A percentile compares a stretch with the other conserved stretches of the same genome.
phyloP scores from a whole-genome alignment of 345 rosid species.

The Lumnitzera littorea region DNA sequence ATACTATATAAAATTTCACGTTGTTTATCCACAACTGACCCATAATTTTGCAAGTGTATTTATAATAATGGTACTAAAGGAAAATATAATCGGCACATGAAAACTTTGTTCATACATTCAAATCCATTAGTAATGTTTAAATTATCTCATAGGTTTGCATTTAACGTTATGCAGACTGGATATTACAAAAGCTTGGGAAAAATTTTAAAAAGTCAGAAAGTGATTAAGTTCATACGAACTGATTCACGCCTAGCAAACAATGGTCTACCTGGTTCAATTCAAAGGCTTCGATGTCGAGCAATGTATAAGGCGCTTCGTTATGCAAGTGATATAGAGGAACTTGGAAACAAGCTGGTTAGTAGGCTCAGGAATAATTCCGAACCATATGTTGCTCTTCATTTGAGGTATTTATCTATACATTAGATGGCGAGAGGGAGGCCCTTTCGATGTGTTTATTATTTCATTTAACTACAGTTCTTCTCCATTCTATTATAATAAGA shows the following conservation, averaged over 20 bases:
- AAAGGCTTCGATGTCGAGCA: constrained; percentile 61
- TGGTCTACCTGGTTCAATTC: constrained; percentile 43
- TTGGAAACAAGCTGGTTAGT: constrained; percentile 36
- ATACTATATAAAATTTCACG: too few relatives aligned
- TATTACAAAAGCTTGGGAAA: constrained; percentile 38
- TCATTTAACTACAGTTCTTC: too few relatives aligned
- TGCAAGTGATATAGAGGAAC: constrained; percentile 30
- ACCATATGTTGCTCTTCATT: constrained; percentile 59
- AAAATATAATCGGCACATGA: too few relatives aligned
- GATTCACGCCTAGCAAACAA: constrained; percentile 66
- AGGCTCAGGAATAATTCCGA: constrained; percentile 33
- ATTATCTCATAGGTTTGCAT: too few relatives aligned
- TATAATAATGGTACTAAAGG: too few relatives aligned
- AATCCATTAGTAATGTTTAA: too few relatives aligned
- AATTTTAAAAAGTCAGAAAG: constrained; percentile 36
- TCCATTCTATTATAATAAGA: too few relatives aligned
- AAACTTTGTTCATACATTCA: too few relatives aligned
- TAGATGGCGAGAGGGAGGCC: neutral
- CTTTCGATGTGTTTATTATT: neutral
- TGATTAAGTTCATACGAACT: constrained; percentile 48
- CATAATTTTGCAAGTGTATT: too few relatives aligned
- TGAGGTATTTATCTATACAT: constrained; percentile 33
- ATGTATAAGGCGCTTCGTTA: constrained; percentile 60
- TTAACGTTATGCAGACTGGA: constrained; percentile 26
- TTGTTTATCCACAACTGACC: too few relatives aligned